Conservation (phyloP, 2,329 filamentous ascomycete species). For the Botrytis paeoniae region DNA sequence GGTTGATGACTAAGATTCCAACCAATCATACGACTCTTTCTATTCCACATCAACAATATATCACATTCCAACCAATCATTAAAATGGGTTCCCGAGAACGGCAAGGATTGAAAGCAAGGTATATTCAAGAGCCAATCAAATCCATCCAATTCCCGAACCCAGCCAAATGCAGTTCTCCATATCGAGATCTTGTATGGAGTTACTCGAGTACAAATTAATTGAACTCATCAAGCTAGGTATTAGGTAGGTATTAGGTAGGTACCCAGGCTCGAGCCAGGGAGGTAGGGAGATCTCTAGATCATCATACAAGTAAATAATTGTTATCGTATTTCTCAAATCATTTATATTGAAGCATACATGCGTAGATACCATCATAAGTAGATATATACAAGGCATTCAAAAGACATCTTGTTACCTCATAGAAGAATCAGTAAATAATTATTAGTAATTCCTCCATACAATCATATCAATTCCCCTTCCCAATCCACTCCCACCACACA, state of each 20-base stretch:
- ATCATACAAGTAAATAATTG: not conserved
- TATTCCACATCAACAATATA: not conserved
- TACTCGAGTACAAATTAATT: not conserved
- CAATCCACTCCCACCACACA: not conserved
- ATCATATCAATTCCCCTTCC: not conserved
- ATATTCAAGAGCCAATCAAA: not conserved
- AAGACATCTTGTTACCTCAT: not conserved
- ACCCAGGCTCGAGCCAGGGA: not conserved
- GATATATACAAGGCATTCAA: not conserved
- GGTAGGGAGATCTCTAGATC: not conserved
- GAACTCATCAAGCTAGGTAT: too few relatives aligned
- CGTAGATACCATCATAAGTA: not conserved
- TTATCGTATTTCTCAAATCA: not conserved
- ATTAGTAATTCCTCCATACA: not conserved
- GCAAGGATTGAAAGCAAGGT: not conserved
- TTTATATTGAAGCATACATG: not conserved
- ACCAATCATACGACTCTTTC: not conserved
- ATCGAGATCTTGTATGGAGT: not conserved
- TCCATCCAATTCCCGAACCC: not conserved
- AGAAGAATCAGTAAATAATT: not conserved
- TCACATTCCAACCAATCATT: not conserved
- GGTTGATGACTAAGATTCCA: rapidly evolving
- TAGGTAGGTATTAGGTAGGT: not conserved
- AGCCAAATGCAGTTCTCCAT: not conserved
- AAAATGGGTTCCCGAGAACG: not conserved